Evolutionary conservation across 2,329 filamentous ascomycete species (phyloP), one percentile per base, ranked within the genome.

Genomic region (Ophiostoma montium): DNA sequence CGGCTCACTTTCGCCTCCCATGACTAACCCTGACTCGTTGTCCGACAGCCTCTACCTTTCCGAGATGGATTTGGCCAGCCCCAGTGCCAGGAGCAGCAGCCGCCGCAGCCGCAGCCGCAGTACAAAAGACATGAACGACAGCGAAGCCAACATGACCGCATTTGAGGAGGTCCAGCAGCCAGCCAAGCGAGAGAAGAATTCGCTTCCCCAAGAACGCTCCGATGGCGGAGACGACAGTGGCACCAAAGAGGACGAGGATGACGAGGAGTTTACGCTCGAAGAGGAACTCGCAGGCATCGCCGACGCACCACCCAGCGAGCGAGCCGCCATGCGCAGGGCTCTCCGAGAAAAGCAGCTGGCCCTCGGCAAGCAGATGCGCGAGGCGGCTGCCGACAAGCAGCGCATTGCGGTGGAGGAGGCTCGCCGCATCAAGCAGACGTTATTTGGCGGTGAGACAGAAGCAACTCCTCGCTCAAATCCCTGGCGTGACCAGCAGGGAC

Each of bases 211-310:
- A n/a, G n/a, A n/a, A n/a, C n/a, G 35, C 35, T n/a, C 15, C 5
- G 10, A 3, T 19, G 19, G 13, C 8, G 11, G 19, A 11, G 15
- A 41, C 11, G 36, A 23, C 19, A 9, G 1, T 7, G 7, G n/a
- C 5, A 19, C 5, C 11, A 7, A 7, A 12, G 21, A 27, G 1
- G 23, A 30, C n/a, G 21, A 16, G 2, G 15, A 42, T 42, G 21
- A 42, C 6, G 39, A 50, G 2, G 50, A 54, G 23, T 53, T 54
- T 11, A 48, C 54, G 0, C 47, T 56, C 0, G 54, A 56, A 12
- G 54, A 56, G 43, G 54, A 56, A 15, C 45, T 56, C 1, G 54
- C 51, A 13, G 54, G 54, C 2, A 56, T 56, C 11, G 39, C 48
- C 0, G 53, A 53, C 16, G 53, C 53, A 1, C 54, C 54, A 1